phyloP scores from a whole-genome alignment of 1,139 yeast species.

The Trichomonascaceae sp. region DNA sequence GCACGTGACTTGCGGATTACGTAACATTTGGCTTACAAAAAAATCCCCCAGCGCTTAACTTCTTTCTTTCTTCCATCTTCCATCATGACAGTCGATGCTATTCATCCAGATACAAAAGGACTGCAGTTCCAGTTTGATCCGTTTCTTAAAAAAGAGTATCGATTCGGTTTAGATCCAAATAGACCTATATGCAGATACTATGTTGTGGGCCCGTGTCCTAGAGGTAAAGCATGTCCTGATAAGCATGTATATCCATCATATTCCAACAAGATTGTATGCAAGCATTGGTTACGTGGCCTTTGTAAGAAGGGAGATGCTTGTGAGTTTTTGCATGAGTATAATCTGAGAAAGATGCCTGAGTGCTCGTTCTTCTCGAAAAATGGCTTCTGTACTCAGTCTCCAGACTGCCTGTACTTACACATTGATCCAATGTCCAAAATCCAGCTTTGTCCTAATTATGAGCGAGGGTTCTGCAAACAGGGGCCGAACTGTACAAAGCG shows the following conservation, averaged over 20 bases:
- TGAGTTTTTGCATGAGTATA: slow-evolving; percentile 93
- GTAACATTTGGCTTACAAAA: neutral
- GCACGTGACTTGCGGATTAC: neutral
- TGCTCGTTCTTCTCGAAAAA: slow-evolving; percentile 81
- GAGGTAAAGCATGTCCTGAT: slow-evolving; percentile 78
- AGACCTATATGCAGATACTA: slow-evolving; percentile 83
- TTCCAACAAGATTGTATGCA: slow-evolving; percentile 84
- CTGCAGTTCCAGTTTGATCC: slow-evolving; percentile 75
- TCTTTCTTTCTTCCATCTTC: neutral
- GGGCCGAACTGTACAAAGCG: slow-evolving; percentile 85
- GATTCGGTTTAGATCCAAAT: slow-evolving; percentile 82
- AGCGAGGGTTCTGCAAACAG: slow-evolving; percentile 84
- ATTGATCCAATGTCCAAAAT: slow-evolving; percentile 84
- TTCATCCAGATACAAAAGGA: slow-evolving; percentile 33
- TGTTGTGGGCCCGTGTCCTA: slow-evolving; percentile 73
- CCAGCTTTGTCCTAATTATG: slow-evolving; percentile 80
- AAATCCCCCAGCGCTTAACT: neutral
- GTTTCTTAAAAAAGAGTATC: slow-evolving; percentile 70
- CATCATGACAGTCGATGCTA: slow-evolving; percentile 10
- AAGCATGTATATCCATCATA: slow-evolving; percentile 82
- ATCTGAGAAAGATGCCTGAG: slow-evolving; percentile 93
- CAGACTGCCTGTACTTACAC: slow-evolving; percentile 90
- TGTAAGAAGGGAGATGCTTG: slow-evolving; percentile 97
- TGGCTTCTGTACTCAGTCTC: slow-evolving; percentile 90
- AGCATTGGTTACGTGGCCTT: slow-evolving; percentile 96